A percentile compares a stretch with the other conserved stretches of the same genome.
These are phyloP conservation scores for Nannochloropsis oceanica DNA, from an alignment of 108 stramenopile species.

Conservation along the genomic window DNA sequence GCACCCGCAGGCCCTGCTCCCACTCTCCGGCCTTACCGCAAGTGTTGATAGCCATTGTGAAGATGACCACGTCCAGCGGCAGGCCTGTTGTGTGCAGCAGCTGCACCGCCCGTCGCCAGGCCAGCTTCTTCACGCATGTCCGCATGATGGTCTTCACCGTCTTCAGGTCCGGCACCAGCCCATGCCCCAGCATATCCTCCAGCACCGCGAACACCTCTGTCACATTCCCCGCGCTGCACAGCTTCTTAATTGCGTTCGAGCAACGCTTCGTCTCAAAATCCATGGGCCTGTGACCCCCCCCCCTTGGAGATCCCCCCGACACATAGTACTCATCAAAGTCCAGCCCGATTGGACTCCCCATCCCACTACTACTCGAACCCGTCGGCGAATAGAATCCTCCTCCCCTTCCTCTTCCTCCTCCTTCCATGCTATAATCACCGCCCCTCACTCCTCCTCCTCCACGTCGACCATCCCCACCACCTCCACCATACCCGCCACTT, in stretches of 20 bases:
- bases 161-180: background rate
- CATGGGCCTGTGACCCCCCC: background rate
- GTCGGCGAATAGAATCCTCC: background rate
- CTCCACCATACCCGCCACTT: background rate
- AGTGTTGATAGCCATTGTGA: background rate
- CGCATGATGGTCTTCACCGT: background rate
- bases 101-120: background rate
- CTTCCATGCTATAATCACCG: background rate
- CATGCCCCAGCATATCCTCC: background rate
- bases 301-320: background rate
- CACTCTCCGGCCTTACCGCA: conserved; percentile 16
- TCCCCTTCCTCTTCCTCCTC: too few relatives aligned
- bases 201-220: background rate
- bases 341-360: background rate
- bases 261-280: background rate
- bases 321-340: background rate
- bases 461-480: background rate
- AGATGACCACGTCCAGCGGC: background rate
- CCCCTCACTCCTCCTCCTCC: background rate
- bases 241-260: background rate
- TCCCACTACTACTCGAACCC: background rate
- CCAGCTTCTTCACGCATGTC: background rate
- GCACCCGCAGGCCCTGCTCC: conserved; percentile 10
- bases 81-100: background rate
- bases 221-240: background rate